These are phyloP conservation scores for Metschnikowia bowlesiae DNA, from an alignment of 805 yeast genomes.

Conservation along the genomic window DNA sequence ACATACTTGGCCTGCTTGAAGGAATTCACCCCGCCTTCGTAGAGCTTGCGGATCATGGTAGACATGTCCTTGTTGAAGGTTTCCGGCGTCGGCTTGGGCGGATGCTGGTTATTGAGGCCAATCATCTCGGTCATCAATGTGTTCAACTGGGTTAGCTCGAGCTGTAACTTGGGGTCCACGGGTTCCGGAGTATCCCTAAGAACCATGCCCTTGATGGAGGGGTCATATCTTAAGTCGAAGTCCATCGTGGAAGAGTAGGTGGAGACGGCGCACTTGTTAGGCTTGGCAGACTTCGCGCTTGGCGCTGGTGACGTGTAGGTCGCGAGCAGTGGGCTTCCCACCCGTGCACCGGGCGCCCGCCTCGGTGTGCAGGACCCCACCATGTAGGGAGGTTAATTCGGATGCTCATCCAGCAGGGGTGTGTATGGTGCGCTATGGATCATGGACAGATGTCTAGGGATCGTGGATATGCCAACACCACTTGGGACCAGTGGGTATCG, in stretches of 20 bases:
- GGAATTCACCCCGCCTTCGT: constrained; percentile 57
- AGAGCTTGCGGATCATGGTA: constrained; percentile 60
- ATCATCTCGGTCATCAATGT: constrained; percentile 35
- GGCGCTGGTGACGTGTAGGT: neutral
- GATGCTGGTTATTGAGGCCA: constrained; percentile 44
- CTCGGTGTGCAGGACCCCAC: too few species aligned
- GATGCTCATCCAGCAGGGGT: too few species aligned
- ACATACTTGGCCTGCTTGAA: constrained; percentile 51
- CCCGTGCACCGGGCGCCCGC: too few species aligned
- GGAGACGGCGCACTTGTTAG: neutral
- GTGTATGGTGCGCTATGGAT: too few species aligned
- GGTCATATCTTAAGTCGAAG: constrained; percentile 16
- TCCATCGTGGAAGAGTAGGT: constrained; percentile 9
- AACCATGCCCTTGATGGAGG: constrained; percentile 16
- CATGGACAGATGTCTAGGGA: too few species aligned
- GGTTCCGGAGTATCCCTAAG: constrained; percentile 6
- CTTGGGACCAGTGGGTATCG: too few species aligned
- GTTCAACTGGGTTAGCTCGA: constrained; percentile 43
- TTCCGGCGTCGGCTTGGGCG: constrained; percentile 52
- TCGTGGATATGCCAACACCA: too few species aligned
- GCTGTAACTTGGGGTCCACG: constrained; percentile 26
- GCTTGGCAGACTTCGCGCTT: too few species aligned
- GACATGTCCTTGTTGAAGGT: constrained; percentile 51
- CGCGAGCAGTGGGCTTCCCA: neutral
- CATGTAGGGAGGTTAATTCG: too few species aligned